Evolutionary conservation across 345 rosid species (phyloP).

Genomic region (Camelina hispida): DNA sequence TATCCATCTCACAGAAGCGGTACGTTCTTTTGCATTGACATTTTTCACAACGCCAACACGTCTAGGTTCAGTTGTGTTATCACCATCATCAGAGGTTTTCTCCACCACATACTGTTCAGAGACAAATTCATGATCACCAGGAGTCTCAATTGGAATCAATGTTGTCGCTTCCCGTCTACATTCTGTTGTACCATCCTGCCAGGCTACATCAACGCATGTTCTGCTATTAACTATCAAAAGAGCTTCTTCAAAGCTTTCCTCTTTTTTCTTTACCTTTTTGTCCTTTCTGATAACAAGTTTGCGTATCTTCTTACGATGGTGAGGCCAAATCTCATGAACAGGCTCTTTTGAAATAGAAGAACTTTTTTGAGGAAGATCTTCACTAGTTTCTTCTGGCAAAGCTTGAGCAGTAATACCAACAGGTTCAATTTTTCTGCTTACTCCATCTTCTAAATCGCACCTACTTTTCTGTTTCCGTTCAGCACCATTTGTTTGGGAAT

Average conservation of each 20-base stretch:
- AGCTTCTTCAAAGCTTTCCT: constrained; percentile 87
- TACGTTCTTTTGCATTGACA: constrained; percentile 92
- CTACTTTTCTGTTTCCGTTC: constrained; percentile 49
- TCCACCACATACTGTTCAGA: constrained; percentile 94
- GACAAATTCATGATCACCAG: constrained; percentile 98
- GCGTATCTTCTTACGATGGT: constrained; percentile 89
- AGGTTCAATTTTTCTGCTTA: constrained; percentile 49
- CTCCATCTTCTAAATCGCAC: constrained; percentile 56
- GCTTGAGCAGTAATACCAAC: constrained; percentile 48
- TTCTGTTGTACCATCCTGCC: constrained; percentile 89
- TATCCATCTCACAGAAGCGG: constrained; percentile 86
- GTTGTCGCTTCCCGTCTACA: constrained; percentile 56
- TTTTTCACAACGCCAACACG: constrained; percentile 87
- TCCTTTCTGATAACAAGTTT: constrained; percentile 83
- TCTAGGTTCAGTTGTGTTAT: constrained; percentile 62
- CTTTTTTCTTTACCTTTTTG: constrained; percentile 78
- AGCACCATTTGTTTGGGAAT: constrained; percentile 46
- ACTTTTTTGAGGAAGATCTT: constrained; percentile 36
- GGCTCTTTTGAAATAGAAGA: constrained; percentile 68
- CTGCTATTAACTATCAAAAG: constrained; percentile 70
- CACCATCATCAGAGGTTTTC: constrained; percentile 77
- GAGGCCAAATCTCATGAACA: constrained; percentile 80
- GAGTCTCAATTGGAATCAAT: constrained; percentile 91
- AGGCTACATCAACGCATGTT: constrained; percentile 78
- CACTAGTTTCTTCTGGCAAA: constrained; percentile 49